Percentiles rank a stretch among this genome's conserved stretches.
These are phyloP conservation scores for Cryptococcus depauperatus DNA, from an alignment of 1,284 basidiomycete genomes.

Conservation along the genomic window DNA sequence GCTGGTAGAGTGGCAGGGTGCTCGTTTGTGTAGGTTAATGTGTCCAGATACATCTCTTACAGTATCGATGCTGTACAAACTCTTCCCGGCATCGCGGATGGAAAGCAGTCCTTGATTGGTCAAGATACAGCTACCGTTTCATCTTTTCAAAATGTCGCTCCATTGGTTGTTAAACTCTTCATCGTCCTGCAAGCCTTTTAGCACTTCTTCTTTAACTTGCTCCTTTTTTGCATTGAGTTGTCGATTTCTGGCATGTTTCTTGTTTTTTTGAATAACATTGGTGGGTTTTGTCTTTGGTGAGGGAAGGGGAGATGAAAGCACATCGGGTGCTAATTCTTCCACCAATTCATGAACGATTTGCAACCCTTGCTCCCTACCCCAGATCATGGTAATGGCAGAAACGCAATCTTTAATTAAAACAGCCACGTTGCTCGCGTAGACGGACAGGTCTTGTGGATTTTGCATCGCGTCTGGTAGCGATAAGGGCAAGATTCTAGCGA, in stretches of 20 bases:
- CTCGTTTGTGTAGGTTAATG: no score
- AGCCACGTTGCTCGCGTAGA: neutral
- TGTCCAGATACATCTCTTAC: no score
- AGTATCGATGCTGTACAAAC: no score
- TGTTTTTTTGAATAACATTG: neutral
- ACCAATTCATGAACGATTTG: conserved; percentile 13
- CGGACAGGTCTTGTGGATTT: neutral
- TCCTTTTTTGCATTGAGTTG: no score
- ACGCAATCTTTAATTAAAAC: conserved; percentile 1
- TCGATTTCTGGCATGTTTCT: neutral
- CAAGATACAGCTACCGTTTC: no score
- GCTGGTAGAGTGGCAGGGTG: no score
- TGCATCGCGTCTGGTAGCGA: neutral
- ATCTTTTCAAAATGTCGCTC: no score
- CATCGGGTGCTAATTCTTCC: conserved; percentile 23
- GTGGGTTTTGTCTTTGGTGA: neutral
- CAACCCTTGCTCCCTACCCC: neutral
- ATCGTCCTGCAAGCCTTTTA: no score
- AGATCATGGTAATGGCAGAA: conserved; percentile 1
- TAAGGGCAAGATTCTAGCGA: neutral
- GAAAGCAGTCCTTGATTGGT: no score
- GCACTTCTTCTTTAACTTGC: no score
- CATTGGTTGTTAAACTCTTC: no score
- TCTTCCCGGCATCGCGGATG: no score
- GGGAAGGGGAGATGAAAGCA: conserved; percentile 5